A percentile compares a stretch with the other conserved stretches of the same genome.
Evolutionary conservation across 768 basidiomycete genomes (phyloP).

Genomic region (Gelatoporia subvermispora): DNA sequence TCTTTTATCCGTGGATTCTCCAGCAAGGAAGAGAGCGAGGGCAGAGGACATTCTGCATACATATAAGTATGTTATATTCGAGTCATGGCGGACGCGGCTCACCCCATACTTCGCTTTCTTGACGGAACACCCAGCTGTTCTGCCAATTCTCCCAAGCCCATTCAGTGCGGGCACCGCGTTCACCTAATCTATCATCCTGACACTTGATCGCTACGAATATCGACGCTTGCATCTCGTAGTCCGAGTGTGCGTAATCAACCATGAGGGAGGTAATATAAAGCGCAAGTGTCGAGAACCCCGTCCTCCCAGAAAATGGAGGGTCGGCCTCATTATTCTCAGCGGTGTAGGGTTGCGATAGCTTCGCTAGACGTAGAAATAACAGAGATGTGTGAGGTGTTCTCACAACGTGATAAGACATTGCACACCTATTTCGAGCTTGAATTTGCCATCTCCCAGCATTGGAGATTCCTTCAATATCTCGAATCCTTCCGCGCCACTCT

Average conservation of each 20-base stretch:
- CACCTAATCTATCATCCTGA: slow-evolving; percentile 53
- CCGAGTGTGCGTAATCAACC: slow-evolving; percentile 53
- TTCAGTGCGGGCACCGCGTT: slow-evolving; percentile 58
- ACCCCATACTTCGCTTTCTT: slow-evolving; percentile 75
- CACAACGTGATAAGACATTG: background rate
- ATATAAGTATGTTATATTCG: background rate
- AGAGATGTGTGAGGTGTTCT: background rate
- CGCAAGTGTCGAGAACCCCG: slow-evolving; percentile 41
- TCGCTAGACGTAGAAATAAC: background rate
- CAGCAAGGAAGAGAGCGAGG: slow-evolving; percentile 54
- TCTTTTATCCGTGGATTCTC: slow-evolving; percentile 53
- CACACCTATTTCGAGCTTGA: slow-evolving; percentile 67
- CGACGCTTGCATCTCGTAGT: slow-evolving; percentile 56
- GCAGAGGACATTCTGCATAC: slow-evolving; percentile 54
- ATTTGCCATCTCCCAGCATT: slow-evolving; percentile 63
- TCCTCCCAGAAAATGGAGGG: slow-evolving; percentile 10
- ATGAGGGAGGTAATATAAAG: slow-evolving; percentile 65
- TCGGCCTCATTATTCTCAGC: slow-evolving; percentile 6
- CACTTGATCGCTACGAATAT: slow-evolving; percentile 74
- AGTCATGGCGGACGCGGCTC: slow-evolving; percentile 13
- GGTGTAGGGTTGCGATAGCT: slow-evolving; percentile 9
- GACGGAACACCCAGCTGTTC: slow-evolving; percentile 64
- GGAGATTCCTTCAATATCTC: slow-evolving; percentile 64
- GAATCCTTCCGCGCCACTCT: slow-evolving; percentile 39
- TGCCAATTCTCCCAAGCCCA: slow-evolving; percentile 77